A percentile compares a stretch with the other conserved stretches of the same genome.
Conservation (phyloP, 1,139 yeast genomes). For the Fermentozyma sake region DNA sequence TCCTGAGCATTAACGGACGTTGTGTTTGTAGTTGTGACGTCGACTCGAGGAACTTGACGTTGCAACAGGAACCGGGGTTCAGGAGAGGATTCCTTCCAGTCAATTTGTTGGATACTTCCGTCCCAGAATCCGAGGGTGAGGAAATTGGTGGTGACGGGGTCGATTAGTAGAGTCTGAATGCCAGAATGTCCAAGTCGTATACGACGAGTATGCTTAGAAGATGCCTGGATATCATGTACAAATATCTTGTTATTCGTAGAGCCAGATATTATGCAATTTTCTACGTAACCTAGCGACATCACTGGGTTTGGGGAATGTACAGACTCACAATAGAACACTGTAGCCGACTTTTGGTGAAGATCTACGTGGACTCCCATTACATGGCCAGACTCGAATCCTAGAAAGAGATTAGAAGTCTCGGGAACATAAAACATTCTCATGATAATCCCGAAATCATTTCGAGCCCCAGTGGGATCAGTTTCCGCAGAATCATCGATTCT, state of each 20-base stretch:
- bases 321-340: conserved; percentile 18
- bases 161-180: conserved; percentile 11
- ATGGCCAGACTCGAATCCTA: conserved; percentile 61
- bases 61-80: conserved; percentile 2
- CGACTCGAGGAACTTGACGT: conserved; percentile 10
- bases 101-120: conserved; percentile 27
- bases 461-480: too few species aligned
- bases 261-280: conserved; percentile 30
- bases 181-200: conserved; percentile 5
- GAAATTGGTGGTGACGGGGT: conserved; percentile 5
- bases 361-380: conserved; percentile 29
- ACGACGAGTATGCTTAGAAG: conserved; percentile 2
- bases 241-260: conserved; percentile 35
- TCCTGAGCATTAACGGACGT: conserved; percentile 8
- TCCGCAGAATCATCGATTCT: too few species aligned
- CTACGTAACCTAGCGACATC: conserved; percentile 27
- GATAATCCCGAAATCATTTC: conserved; percentile 49
- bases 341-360: conserved; percentile 11
- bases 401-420: conserved; percentile 18
- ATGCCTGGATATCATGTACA: conserved; percentile 16
- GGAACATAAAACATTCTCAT: conserved; percentile 43
- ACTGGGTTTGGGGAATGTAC: conserved; percentile 51
- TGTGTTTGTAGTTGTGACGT: conserved; percentile 4
- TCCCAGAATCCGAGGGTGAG: conserved; percentile 38
- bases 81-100: background rate